These are phyloP conservation scores for Lasiodiplodia sp. DNA, from an alignment of 2,329 filamentous ascomycete species.

Conservation along the genomic window DNA sequence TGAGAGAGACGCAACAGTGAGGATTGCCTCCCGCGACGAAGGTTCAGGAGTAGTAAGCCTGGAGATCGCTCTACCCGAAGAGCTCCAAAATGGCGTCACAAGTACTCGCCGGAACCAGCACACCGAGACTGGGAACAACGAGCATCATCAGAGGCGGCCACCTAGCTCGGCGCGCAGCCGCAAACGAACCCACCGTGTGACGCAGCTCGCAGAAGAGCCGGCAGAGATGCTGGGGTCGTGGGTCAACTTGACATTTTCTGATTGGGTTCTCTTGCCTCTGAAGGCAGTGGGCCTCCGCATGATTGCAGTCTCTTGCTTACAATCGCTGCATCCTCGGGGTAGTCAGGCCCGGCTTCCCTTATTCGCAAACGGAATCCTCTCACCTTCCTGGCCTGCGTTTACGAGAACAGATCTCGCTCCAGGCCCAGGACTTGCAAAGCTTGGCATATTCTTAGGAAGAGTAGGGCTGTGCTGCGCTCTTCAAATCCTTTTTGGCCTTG, in stretches of 20 bases:
- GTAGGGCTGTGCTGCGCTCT: slow-evolving; percentile 43
- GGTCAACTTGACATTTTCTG: slow-evolving; percentile 43
- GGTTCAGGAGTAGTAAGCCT: slow-evolving; percentile 45
- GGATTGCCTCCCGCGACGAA: slow-evolving; percentile 44
- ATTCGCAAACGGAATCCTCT: not conserved
- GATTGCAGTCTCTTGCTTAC: slow-evolving; percentile 36
- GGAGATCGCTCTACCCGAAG: slow-evolving; percentile 46
- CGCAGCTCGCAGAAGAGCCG: slow-evolving; percentile 44
- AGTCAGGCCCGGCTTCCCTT: not conserved
- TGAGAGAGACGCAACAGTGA: slow-evolving; percentile 43
- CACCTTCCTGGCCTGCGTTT: slow-evolving; percentile 9
- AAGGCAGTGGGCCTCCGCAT: slow-evolving; percentile 41
- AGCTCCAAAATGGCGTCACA: slow-evolving; percentile 38
- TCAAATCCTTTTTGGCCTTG: slow-evolving; percentile 44
- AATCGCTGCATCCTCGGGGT: slow-evolving; percentile 31
- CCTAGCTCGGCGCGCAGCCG: not conserved
- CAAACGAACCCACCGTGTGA: slow-evolving; percentile 42
- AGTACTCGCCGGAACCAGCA: slow-evolving; percentile 28
- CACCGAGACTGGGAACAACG: slow-evolving; percentile 17
- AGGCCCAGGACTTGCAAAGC: slow-evolving; percentile 27
- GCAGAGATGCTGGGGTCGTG: slow-evolving; percentile 43
- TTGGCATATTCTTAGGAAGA: slow-evolving; percentile 40
- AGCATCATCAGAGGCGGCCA: not conserved
- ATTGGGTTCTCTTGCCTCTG: slow-evolving; percentile 41
- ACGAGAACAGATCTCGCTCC: slow-evolving; percentile 11